Conservation (phyloP, 2,329 filamentous ascomycete species). For the Thelonectria rubi region DNA sequence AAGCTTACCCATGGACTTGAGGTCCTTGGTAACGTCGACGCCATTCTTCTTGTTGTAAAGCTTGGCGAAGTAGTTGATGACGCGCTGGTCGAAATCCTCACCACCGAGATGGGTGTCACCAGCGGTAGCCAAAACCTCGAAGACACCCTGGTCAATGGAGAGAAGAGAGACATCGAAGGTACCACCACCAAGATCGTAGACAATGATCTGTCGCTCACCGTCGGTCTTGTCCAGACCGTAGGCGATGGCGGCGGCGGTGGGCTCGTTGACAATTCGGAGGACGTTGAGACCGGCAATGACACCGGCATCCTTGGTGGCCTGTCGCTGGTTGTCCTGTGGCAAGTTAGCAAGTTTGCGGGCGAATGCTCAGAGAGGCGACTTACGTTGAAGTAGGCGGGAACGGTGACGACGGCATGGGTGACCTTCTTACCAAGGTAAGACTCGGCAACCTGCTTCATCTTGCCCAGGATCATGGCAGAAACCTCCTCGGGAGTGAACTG, state of each 20-base stretch:
- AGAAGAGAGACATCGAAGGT: conserved; percentile 95
- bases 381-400: conserved; percentile 94
- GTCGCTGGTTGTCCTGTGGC: conserved; percentile 82
- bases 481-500: conserved; percentile 83
- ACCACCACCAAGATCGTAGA: conserved; percentile 94
- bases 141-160: conserved; percentile 90
- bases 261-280: conserved; percentile 96
- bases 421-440: conserved; percentile 83
- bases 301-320: conserved; percentile 96
- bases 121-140: conserved; percentile 92
- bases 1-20: conserved; percentile 98
- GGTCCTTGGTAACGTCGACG: conserved; percentile 91
- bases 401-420: conserved; percentile 89
- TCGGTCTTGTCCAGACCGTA: conserved; percentile 91
- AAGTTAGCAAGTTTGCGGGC: conserved; percentile 33
- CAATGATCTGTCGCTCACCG: conserved; percentile 86
- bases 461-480: conserved; percentile 81
- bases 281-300: conserved; percentile 92
- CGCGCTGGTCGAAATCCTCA: conserved; percentile 98
- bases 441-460: conserved; percentile 88
- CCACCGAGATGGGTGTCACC: conserved; percentile 98
- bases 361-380: conserved; percentile 30
- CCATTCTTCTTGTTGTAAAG: conserved; percentile 98
- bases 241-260: conserved; percentile 92
- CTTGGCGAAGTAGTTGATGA: conserved; percentile 97